Base-by-base conservation (phyloP, 2,329 filamentous ascomycete species). In the Coniochaeta sp. region DNA sequence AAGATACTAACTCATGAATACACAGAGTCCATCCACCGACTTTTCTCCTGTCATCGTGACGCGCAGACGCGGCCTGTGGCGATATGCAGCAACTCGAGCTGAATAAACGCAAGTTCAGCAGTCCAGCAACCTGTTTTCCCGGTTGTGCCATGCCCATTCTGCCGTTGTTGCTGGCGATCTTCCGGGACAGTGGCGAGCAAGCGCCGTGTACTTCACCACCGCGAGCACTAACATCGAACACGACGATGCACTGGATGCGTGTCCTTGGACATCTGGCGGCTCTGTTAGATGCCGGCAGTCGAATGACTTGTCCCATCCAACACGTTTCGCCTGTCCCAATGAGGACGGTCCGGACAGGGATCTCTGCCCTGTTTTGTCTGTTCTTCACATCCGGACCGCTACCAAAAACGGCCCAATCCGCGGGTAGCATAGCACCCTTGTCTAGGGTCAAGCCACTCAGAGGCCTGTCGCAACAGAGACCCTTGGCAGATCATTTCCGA, bases 401-500 rank as follows among this genome's bases (percentile, higher is more conserved):
- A 14, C 38, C 38, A 42, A 42, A 42, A 18, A 26, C 38, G 38
- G 38, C 18, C 20, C 24, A 24, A 24, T 3, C 5, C 24, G 35
- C 38, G 4, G 35, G 35, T 22, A 40, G 35, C 10, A 12, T 5
- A 12, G 12, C 9, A 33, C 31, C 38, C 10, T 14, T 14, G n/a
- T n/a, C n/a, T n/a, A n/a, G n/a, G 38, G 18, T 48, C 45, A 48
- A 48, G 45, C 45, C 45, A 48, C 27, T 48, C 45, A 48, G 45
- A 48, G 26, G 45, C 45, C 24, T 30, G 20, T 14, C n/a, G n/a
- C n/a, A n/a, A n/a, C n/a, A n/a, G 45, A 6, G 22, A 18, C 27
- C 26, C 24, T 42, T 26, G 20, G 20, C 38, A 24, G 38, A 42
- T 42, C 38, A 48, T 48, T 48, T 48, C 45, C 45, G 45, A 20